Evolutionary conservation across 2,329 filamentous ascomycete genomes (phyloP).

Genomic region (Monilinia polystroma): DNA sequence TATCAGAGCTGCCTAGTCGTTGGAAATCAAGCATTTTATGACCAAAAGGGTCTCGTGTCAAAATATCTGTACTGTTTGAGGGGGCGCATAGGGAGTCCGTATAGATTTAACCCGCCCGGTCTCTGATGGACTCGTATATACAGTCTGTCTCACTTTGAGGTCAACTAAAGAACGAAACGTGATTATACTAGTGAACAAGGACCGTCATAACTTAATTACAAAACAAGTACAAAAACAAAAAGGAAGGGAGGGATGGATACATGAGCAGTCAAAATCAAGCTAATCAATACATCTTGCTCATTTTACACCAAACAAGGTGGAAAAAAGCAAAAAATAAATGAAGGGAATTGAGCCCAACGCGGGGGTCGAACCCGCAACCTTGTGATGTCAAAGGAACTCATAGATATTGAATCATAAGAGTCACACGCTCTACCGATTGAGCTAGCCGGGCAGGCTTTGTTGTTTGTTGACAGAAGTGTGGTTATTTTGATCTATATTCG

Average conservation of each 20-base stretch:
- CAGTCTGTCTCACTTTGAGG: background rate
- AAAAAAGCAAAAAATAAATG: background rate
- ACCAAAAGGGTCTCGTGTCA: background rate
- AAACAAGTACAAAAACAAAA: background rate
- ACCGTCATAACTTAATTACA: background rate
- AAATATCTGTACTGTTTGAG: background rate
- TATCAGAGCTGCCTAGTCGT: background rate
- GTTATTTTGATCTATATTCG: background rate
- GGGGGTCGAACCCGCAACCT: slow-evolving; percentile 21
- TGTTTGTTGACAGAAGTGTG: accelerated
- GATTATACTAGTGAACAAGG: background rate
- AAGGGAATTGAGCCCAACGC: slow-evolving; percentile 20
- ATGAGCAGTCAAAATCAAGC: too few species aligned
- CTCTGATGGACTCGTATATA: too few species aligned
- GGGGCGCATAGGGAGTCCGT: background rate
- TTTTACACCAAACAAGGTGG: too few species aligned
- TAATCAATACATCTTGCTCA: too few species aligned
- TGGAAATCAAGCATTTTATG: background rate
- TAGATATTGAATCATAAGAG: slow-evolving; percentile 30
- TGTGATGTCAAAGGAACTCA: slow-evolving; percentile 17
- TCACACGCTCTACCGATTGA: slow-evolving; percentile 41
- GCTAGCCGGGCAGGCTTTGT: slow-evolving; percentile 33
- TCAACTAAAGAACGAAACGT: background rate
- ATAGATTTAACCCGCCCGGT: background rate
- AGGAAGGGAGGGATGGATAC: too few species aligned